A percentile compares a stretch with the other conserved stretches of the same genome.
Conservation (phyloP, 768 basidiomycete species). For the Krasilnikovozyma curviuscula region DNA sequence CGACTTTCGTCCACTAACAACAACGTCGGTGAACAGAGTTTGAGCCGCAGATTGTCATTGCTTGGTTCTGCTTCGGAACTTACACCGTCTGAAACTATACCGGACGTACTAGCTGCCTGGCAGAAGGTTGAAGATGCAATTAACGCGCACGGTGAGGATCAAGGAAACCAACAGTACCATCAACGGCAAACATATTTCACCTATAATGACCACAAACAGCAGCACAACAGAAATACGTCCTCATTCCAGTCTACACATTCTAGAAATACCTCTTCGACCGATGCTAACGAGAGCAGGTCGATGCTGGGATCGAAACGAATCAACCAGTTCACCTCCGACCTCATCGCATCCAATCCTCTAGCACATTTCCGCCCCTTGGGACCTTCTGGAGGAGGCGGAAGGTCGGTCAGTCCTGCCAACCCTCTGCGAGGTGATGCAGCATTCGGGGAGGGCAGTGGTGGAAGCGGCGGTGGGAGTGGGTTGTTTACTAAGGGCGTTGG, state of each 20-base stretch:
- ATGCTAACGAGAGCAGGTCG: background rate
- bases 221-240: constrained; percentile 22
- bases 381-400: constrained; percentile 26
- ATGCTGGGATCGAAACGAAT: constrained; percentile 21
- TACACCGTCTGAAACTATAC: constrained; percentile 60
- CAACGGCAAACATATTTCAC: constrained; percentile 13
- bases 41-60: constrained; percentile 41
- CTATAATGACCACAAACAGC: constrained; percentile 31
- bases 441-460: constrained; percentile 13
- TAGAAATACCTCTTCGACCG: background rate
- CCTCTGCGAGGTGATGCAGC: constrained; percentile 6
- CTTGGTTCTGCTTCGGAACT: constrained; percentile 67
- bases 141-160: background rate
- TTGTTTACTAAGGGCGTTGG: constrained; percentile 79
- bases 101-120: constrained; percentile 63
- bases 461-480: constrained; percentile 36
- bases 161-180: background rate
- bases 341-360: constrained; percentile 21
- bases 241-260: constrained; percentile 1
- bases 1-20: constrained; percentile 59
- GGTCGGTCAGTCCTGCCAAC: constrained; percentile 21
- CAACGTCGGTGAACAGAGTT: too few relatives aligned
- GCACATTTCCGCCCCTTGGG: constrained; percentile 16
- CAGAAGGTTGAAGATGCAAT: constrained; percentile 38
- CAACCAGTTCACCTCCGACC: background rate